These are phyloP conservation scores for Trichoderma breve DNA, from an alignment of 2,329 filamentous ascomycete species.

Conservation along the genomic window DNA sequence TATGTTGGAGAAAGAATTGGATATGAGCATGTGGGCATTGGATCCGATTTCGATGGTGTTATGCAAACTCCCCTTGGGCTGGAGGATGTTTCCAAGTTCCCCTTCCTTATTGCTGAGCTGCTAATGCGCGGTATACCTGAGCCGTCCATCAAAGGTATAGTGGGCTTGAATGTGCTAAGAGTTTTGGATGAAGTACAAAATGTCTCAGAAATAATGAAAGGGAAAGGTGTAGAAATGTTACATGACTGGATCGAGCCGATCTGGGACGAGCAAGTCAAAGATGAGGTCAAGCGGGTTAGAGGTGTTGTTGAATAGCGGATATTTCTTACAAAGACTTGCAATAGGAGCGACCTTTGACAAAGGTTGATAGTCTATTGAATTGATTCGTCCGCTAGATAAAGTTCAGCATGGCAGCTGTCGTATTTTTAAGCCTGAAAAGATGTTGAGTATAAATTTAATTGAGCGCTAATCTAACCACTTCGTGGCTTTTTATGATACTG, in stretches of 20 bases:
- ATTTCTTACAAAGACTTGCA: background rate
- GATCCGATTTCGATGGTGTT: slow-evolving; percentile 81
- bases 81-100: slow-evolving; percentile 78
- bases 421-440: no score
- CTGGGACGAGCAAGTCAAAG: slow-evolving; percentile 3
- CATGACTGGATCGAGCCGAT: slow-evolving; percentile 13
- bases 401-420: fast-evolving
- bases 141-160: background rate
- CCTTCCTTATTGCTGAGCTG: slow-evolving; percentile 36
- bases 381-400: no score
- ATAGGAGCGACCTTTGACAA: background rate
- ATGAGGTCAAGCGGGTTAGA: slow-evolving; percentile 1
- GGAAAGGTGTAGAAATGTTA: background rate
- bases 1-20: slow-evolving; percentile 76
- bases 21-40: slow-evolving; percentile 78
- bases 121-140: slow-evolving; percentile 17
- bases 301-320: background rate
- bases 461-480: background rate
- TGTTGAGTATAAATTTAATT: no score
- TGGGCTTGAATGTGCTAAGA: background rate
- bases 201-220: background rate
- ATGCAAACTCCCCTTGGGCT: slow-evolving; percentile 62
- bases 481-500: background rate
- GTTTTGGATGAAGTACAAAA: background rate
- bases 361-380: background rate